Evolutionary conservation across 164 flowering plant species (phyloP), one percentile per base, ranked within the genome.

Genomic region (Aristolochia californica): DNA sequence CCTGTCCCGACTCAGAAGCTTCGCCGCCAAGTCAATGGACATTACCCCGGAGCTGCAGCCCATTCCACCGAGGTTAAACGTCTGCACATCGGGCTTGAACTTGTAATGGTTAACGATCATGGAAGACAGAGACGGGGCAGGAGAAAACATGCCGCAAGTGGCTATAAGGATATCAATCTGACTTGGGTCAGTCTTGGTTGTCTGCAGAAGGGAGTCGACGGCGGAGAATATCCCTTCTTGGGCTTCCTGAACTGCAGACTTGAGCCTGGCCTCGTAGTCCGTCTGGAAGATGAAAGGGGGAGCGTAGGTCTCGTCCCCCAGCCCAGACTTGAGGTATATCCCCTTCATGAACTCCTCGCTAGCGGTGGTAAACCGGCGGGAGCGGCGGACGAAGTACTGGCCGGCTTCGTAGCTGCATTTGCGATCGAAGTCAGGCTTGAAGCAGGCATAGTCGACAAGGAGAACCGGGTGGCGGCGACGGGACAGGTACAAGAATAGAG

Each of bases 1-100:
- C 0, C 60, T 62, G 43, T 48, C 25, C 0, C 61, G 54, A 15
- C 73, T 64, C 12, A 82, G 51, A 50, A 79, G 48, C 34, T 66
- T 69, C 22, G 75, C 72, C 24, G 81, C 84, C 14, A 77, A 55
- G 55, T 83, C 88, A 0, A 79, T 62, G 9, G 82, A 27, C 22
- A 74, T 23, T 10, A 70, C 71, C 13, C 88, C 82, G 0, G 82
- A 71, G 59, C 85, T 76, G 60, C 88, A 81, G 0, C 83, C 85
- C 85, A 80, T 83, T n/a, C 88, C 85, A 18, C 74, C 68, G 1
- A 80, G 66, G 63, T 81, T 77, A 53, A 60, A 83, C 9, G 79
- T 68, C 52, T 75, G 74, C 10, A 81, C 73, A 45, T 77, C 72
- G 1, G 71, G 69, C 22, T 20, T 67, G 38, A 83, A 45, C 2